Percentiles rank a stretch among this genome's conserved stretches.
phyloP scores from a whole-genome alignment of 108 stramenopile genomes.

The Nannochloropsis oceanica region DNA sequence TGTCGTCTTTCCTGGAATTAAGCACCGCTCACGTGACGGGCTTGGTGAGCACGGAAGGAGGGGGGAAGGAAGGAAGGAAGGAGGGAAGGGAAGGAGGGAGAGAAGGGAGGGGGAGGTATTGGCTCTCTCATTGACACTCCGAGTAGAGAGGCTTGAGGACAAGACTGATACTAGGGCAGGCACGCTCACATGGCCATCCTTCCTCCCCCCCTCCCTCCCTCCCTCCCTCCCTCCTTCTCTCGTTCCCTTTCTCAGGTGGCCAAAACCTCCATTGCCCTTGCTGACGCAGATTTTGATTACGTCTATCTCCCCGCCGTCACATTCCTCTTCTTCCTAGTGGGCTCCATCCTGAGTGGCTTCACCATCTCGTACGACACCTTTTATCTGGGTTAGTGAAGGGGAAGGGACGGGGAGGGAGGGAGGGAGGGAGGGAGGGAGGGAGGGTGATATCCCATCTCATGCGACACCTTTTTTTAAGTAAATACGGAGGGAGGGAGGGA shows the following conservation, averaged over 20 bases:
- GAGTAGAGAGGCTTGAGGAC: not conserved
- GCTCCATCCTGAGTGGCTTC: too few relatives aligned
- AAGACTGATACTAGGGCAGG: not conserved
- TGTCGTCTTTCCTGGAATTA: not conserved
- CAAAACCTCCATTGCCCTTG: not conserved
- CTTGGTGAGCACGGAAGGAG: not conserved
- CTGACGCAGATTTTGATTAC: too few relatives aligned
- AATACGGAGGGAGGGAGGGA: too few relatives aligned
- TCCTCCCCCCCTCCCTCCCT: not conserved
- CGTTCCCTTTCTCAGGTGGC: not conserved
- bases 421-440: too few relatives aligned
- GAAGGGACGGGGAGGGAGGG: too few relatives aligned
- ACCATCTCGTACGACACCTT: too few relatives aligned
- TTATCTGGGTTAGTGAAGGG: too few relatives aligned
- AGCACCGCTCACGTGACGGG: not conserved
- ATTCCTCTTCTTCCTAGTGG: too few relatives aligned
- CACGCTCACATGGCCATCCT: not conserved
- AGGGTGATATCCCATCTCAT: too few relatives aligned
- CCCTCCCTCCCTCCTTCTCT: not conserved
- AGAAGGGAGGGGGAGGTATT: not conserved
- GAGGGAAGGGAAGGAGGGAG: not conserved
- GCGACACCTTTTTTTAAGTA: too few relatives aligned
- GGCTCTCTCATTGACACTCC: not conserved
- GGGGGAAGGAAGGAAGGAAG: not conserved
- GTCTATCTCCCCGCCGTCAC: too few relatives aligned